Evolutionary conservation across 2,329 filamentous ascomycete species (phyloP), one percentile per base, ranked within the genome.

Genomic region (Monilinia fructicola): DNA sequence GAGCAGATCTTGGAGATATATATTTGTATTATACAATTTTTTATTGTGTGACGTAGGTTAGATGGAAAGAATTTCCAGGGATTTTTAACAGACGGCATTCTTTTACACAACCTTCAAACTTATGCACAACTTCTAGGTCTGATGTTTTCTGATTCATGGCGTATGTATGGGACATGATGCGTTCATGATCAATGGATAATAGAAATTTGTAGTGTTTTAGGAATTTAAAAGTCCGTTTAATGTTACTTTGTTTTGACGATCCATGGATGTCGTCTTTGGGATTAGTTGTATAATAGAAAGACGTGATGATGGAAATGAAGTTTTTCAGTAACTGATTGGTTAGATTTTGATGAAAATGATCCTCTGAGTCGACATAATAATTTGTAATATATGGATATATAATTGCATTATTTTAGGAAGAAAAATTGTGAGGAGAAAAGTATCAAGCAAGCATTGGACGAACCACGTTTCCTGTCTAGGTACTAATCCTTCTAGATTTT

Each of bases 11-110:
- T 50, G 44, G 44, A 61, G 58, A 61, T 50, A 61, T 61, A 61
- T 66, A 66, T 66, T 66, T 66, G 64, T 66, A 66, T 26, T 54
- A 66, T 66, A 66, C 64, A 66, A 38, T 31, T 61, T 66, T 54
- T 40, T 38, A 18, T 48, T 59, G 21, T 54, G 54, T 38, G 46
- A 66, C 46, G 46, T 26, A 23, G 4, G 55, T 53, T 61, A 66
- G 55, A 61, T 66, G 64, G 55, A 44, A 61, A 46, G 26, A 60
- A 65, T 42, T 42, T 38, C n/a, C 46, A 28, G 48, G 54, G 26
- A 44, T 61, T 66, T 26, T 63, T 50, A 16, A 61, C 44, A 44
- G 35, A 42, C 35, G 46, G 35, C 16, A 28, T 58, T 53, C 48
- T 42, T 55, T 62, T 18, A 52, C 38, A 54, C 48, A 31, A 28